A percentile compares a stretch with the other conserved stretches of the same genome.
phyloP scores from a whole-genome alignment of 768 basidiomycete species.

The Rossbeevera mucosa region DNA sequence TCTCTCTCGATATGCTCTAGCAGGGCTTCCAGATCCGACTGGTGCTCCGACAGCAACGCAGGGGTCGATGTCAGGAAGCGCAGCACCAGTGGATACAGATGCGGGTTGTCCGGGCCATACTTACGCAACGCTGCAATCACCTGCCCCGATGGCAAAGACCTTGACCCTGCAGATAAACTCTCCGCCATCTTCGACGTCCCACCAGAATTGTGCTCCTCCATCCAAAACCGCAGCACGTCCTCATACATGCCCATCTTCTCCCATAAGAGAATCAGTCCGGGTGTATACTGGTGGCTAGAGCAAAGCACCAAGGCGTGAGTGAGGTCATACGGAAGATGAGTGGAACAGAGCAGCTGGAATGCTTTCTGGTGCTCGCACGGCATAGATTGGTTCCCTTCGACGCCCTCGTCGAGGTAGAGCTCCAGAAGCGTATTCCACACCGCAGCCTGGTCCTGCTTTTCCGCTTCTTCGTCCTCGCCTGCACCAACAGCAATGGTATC shows the following conservation, averaged over 20 bases:
- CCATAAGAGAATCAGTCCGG: constrained; percentile 86
- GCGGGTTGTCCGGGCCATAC: constrained; percentile 69
- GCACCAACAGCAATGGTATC: constrained; percentile 10
- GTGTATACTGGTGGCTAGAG: constrained; percentile 75
- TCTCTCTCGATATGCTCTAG: constrained; percentile 77
- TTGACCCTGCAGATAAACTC: constrained; percentile 21
- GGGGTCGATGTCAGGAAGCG: constrained; percentile 84
- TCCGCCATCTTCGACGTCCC: background rate
- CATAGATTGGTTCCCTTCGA: constrained; percentile 19
- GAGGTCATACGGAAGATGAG: constrained; percentile 70
- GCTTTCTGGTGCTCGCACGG: constrained; percentile 50
- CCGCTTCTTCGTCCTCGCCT: constrained; percentile 43
- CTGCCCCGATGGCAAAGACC: constrained; percentile 30
- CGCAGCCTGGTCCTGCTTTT: constrained; percentile 68
- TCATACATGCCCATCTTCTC: constrained; percentile 95
- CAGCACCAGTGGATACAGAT: constrained; percentile 83
- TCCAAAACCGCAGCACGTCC: constrained; percentile 90
- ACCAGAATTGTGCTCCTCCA: constrained; percentile 52
- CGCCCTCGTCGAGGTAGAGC: constrained; percentile 65
- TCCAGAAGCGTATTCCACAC: constrained; percentile 97
- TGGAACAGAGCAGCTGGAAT: constrained; percentile 59
- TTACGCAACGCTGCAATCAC: constrained; percentile 69
- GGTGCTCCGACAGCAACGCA: constrained; percentile 66
- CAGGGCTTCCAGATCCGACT: constrained; percentile 63
- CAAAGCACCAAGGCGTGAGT: constrained; percentile 95